Conservation (phyloP, 768 basidiomycete species). For the Dacryopinax spathularia region DNA sequence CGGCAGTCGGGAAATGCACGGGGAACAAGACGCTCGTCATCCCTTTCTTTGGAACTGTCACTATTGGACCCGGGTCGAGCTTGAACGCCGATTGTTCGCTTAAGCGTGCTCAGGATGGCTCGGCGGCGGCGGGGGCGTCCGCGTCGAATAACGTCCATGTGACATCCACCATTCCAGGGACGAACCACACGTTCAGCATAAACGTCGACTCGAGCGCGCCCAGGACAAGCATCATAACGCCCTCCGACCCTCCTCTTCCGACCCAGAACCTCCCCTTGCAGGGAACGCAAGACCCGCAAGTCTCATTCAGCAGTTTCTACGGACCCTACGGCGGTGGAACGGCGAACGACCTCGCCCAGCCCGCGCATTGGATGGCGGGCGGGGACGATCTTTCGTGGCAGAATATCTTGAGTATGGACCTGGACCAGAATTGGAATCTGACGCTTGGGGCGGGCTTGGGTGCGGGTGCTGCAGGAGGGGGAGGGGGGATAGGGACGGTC, state of each 20-base stretch:
- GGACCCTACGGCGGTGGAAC: neutral
- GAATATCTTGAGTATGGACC: neutral
- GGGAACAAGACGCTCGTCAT: neutral
- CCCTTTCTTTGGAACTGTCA: neutral
- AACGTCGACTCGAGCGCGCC: neutral
- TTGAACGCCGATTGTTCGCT: neutral
- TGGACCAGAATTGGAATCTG: slow-evolving; percentile 4
- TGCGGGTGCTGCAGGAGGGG: neutral
- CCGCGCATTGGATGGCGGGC: neutral
- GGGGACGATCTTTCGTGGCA: neutral
- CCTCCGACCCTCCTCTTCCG: neutral
- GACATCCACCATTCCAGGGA: too few species aligned
- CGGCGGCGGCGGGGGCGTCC: too few species aligned
- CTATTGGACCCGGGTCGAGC: neutral
- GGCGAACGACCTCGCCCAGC: neutral
- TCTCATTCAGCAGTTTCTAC: slow-evolving; percentile 2
- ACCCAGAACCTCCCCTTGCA: neutral
- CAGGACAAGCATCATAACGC: neutral
- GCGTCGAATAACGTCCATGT: too few species aligned
- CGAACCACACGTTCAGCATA: neutral
- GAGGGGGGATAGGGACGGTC: too few species aligned
- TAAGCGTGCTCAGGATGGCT: too few species aligned
- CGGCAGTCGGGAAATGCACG: neutral
- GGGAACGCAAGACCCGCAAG: neutral
- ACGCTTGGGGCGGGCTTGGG: neutral